Conservation (phyloP, 1,139 yeast species). For the Magnusiomyces magnusii region DNA sequence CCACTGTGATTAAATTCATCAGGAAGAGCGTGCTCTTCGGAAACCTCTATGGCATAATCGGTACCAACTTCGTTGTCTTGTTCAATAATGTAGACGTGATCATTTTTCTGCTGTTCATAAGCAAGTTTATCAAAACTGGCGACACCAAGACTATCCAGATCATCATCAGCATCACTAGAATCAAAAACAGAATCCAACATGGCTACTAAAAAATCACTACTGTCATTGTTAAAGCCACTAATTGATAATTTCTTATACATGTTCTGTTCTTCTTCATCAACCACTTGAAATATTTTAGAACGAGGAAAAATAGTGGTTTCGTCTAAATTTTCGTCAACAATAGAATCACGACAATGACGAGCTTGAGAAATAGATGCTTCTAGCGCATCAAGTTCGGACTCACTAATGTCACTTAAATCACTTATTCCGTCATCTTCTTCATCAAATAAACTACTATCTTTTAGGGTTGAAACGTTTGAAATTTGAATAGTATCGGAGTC, state of each 20-base stretch:
- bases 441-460: not conserved
- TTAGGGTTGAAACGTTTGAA: not conserved
- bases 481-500: constrained; percentile 21
- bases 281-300: constrained; percentile 5
- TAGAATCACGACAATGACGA: constrained; percentile 17
- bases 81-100: constrained; percentile 12
- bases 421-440: constrained; percentile 13
- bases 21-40: constrained; percentile 35
- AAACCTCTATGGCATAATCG: constrained; percentile 29
- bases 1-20: constrained; percentile 28
- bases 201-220: constrained; percentile 22
- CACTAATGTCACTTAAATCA: constrained; percentile 15
- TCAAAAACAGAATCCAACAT: constrained; percentile 23
- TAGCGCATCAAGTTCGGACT: constrained; percentile 10
- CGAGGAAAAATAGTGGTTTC: constrained; percentile 20
- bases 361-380: constrained; percentile 9
- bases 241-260: constrained; percentile 1
- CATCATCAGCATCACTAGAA: constrained; percentile 13
- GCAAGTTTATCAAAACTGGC: constrained; percentile 8
- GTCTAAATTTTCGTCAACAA: constrained; percentile 20
- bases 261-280: constrained; percentile 8
- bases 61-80: constrained; percentile 25
- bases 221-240: constrained; percentile 24
- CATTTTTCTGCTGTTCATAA: constrained; percentile 1
- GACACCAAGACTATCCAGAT: constrained; percentile 5